These are phyloP conservation scores for Toxicodendron radicans DNA, from an alignment of 345 rosid genomes.

Conservation along the genomic window DNA sequence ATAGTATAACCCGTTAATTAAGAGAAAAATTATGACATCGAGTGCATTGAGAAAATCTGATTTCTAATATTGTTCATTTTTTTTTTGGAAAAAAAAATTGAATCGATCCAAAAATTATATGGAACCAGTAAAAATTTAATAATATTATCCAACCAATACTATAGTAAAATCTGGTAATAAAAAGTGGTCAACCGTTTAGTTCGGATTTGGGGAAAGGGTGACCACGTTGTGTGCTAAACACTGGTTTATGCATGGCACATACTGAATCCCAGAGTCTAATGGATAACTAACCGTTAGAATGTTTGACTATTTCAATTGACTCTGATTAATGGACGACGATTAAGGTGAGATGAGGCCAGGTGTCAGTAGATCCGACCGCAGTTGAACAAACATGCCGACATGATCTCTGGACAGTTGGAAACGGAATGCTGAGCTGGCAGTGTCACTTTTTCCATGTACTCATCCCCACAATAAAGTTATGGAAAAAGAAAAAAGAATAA, in stretches of 20 bases:
- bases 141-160: too few species aligned
- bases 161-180: too few species aligned
- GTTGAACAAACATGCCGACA: conserved; percentile 30
- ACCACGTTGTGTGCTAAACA: not conserved
- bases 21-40: too few species aligned
- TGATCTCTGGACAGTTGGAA: conserved; percentile 27
- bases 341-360: conserved; percentile 15
- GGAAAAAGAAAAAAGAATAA: not conserved
- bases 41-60: too few species aligned
- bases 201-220: not conserved
- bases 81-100: too few species aligned
- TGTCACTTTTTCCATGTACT: not conserved
- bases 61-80: too few species aligned
- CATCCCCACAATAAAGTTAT: not conserved
- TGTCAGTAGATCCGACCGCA: conserved; percentile 21
- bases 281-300: not conserved
- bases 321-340: not conserved
- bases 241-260: conserved; percentile 16
- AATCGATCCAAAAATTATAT: too few species aligned
- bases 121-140: too few species aligned
- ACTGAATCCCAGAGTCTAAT: not conserved
- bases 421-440: conserved; percentile 31
- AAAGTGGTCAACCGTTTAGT: not conserved
- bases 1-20: too few species aligned
- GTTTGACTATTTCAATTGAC: not conserved